Evolutionary conservation across 768 basidiomycete species (phyloP).

Genomic region (Leccinum arenicola): DNA sequence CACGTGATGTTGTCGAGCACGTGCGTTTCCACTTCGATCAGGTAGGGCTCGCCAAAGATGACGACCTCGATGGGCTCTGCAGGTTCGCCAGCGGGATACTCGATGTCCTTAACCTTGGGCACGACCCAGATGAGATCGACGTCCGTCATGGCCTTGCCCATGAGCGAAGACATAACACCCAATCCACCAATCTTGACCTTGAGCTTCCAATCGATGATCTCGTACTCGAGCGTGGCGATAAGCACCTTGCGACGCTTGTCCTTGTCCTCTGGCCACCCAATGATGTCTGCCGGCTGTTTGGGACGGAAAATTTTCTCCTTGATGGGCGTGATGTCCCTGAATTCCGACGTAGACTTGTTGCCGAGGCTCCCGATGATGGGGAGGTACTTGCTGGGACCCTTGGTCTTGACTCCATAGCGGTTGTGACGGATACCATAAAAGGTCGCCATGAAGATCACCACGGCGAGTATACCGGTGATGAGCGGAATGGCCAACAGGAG

Average conservation of each 20-base stretch:
- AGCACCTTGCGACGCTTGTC: constrained; percentile 88
- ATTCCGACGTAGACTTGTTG: constrained; percentile 65
- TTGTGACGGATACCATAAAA: constrained; percentile 97
- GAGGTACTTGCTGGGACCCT: constrained; percentile 75
- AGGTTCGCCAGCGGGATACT: constrained; percentile 89
- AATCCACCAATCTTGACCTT: constrained; percentile 98
- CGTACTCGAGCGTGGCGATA: constrained; percentile 92
- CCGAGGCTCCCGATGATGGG: constrained; percentile 73
- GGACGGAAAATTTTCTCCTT: constrained; percentile 71
- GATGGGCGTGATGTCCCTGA: constrained; percentile 60
- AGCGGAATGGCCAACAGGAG: constrained; percentile 79
- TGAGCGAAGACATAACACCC: constrained; percentile 95
- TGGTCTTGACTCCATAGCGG: constrained; percentile 80
- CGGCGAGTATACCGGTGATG: constrained; percentile 81
- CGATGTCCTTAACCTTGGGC: constrained; percentile 92
- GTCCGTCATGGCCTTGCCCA: constrained; percentile 98
- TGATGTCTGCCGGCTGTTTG: constrained; percentile 66
- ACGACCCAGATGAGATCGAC: constrained; percentile 93
- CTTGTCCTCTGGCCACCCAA: constrained; percentile 96
- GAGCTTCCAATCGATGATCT: constrained; percentile 95
- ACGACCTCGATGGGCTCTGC: constrained; percentile 94
- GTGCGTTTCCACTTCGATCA: constrained; percentile 95
- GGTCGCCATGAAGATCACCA: constrained; percentile 87
- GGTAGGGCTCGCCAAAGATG: constrained; percentile 93
- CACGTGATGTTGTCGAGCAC: constrained; percentile 93